Base-by-base conservation (phyloP, 495 filamentous ascomycete species). In the Parachaetomium inaequale region DNA sequence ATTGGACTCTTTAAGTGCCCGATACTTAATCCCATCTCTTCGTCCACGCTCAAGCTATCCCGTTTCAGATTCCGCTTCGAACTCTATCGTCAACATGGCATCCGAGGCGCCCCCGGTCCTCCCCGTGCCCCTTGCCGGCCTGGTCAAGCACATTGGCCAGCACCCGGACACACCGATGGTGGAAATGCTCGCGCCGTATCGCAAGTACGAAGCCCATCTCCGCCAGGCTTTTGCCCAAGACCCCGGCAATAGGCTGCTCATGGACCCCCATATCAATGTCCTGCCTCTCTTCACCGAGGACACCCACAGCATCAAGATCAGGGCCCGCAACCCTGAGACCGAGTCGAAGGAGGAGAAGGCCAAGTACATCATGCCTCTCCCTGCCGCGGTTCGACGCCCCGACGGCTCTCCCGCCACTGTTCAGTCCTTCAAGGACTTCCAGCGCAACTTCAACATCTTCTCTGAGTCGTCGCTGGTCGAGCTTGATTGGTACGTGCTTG, bases 401-500 rank as follows among this genome's bases (percentile, higher is more conserved):
- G 75, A 79, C 69, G 85, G 82, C 29, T 82, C 87, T 1, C 82
- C 84, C 5, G 89, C 89, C 6, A 78, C 89, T 26, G 89, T 91
- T 1, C 59, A 74, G 29, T 78, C 76, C 1, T 67, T 92, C 34
- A 79, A 83, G 52, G 87, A 90, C 15, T 95, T 93, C 68, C 82
- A 83, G 66, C 77, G 81, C 46, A 91, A 93, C 73, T 92, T 93
- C 74, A 79, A 81, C 57, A 67, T 93, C 62, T 95, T 95, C 68
- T 89, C 87, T 23, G 91, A 95, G 71, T 79, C 76, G 3, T 78
- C 81, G 0, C 68, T 84, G 15, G 66, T 67, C 31, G 88, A 91
- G 29, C 67, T 92, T 53, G 82, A 93, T 71, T 92, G 88, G 90
- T 82, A 59, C 4, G 62, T 55, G 19, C 21, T 11, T 32, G 17